Evolutionary conservation across 2,329 filamentous ascomycete species (phyloP).

Genomic region (Aspergillus sp.): DNA sequence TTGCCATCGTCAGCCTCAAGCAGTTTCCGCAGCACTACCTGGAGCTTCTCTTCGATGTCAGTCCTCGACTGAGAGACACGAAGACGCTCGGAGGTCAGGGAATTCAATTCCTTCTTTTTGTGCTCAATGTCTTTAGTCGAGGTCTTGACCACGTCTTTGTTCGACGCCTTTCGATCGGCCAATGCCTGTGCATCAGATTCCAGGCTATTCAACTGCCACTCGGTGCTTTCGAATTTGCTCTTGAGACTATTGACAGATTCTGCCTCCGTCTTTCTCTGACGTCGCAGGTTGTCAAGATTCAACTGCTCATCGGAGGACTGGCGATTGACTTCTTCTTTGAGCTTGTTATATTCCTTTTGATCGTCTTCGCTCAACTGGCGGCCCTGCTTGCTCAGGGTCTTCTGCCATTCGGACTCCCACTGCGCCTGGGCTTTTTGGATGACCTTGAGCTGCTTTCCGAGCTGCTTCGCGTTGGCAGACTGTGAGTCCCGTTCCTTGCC

Average conservation of each 20-base stretch:
- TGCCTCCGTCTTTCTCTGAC: conserved; percentile 82
- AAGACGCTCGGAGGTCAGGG: conserved; percentile 71
- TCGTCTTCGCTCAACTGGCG: conserved; percentile 77
- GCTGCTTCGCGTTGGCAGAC: conserved; percentile 56
- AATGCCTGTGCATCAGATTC: conserved; percentile 62
- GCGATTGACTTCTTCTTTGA: conserved; percentile 76
- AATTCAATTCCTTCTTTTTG: conserved; percentile 87
- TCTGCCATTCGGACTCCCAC: conserved; percentile 80
- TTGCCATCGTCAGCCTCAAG: conserved; percentile 75
- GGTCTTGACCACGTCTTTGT: conserved; percentile 55
- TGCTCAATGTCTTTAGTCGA: conserved; percentile 67
- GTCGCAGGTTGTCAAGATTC: conserved; percentile 74
- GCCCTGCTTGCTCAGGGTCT: conserved; percentile 76
- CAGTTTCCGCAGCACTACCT: conserved; percentile 70
- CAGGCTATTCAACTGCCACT: conserved; percentile 64
- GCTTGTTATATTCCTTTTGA: conserved; percentile 76
- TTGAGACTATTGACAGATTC: conserved; percentile 83
- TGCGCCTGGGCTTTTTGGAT: conserved; percentile 85
- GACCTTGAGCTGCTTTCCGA: conserved; percentile 67
- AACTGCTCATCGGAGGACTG: conserved; percentile 71
- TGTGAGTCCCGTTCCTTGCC: conserved; percentile 69
- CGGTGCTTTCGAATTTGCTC: conserved; percentile 71
- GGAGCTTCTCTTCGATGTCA: conserved; percentile 85
- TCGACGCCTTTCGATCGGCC: conserved; percentile 56
- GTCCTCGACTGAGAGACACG: conserved; percentile 72